Percentiles rank a stretch among this genome's conserved stretches.
Evolutionary conservation across 2,329 filamentous ascomycete genomes (phyloP).

Genomic region (Exophiala calicioides): DNA sequence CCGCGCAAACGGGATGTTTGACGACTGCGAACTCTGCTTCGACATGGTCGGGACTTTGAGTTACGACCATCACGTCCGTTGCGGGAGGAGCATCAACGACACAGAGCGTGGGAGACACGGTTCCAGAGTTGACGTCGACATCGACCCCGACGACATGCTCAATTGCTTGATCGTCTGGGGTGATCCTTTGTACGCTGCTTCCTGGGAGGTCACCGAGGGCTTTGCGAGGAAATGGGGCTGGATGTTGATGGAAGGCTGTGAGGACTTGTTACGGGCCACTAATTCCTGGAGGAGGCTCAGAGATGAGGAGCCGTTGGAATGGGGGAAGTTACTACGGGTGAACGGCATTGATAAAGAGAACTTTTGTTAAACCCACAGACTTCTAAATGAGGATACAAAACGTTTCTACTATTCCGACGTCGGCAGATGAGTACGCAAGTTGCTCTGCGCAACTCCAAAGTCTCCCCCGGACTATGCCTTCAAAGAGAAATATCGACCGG

Average conservation of each 20-base stretch:
- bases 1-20: constrained; percentile 17
- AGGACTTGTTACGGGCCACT: constrained; percentile 33
- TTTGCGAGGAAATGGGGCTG: constrained; percentile 34
- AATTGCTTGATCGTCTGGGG: constrained; percentile 36
- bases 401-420: too few species aligned
- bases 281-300: constrained; percentile 32
- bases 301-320: constrained; percentile 25
- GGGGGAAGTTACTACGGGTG: too few species aligned
- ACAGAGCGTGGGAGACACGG: background rate
- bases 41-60: constrained; percentile 27
- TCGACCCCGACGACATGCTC: constrained; percentile 19
- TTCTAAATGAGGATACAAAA: too few species aligned
- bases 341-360: too few species aligned
- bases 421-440: too few species aligned
- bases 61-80: background rate
- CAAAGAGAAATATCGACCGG: too few species aligned
- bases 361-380: too few species aligned
- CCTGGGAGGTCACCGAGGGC: constrained; percentile 36
- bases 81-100: background rate
- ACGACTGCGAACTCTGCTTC: constrained; percentile 32
- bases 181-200: constrained; percentile 35
- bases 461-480: too few species aligned
- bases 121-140: background rate
- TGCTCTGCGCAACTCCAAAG: too few species aligned
- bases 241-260: constrained; percentile 30